Conservation (phyloP, 2,329 filamentous ascomycete species). For the Verticillium dahliae region DNA sequence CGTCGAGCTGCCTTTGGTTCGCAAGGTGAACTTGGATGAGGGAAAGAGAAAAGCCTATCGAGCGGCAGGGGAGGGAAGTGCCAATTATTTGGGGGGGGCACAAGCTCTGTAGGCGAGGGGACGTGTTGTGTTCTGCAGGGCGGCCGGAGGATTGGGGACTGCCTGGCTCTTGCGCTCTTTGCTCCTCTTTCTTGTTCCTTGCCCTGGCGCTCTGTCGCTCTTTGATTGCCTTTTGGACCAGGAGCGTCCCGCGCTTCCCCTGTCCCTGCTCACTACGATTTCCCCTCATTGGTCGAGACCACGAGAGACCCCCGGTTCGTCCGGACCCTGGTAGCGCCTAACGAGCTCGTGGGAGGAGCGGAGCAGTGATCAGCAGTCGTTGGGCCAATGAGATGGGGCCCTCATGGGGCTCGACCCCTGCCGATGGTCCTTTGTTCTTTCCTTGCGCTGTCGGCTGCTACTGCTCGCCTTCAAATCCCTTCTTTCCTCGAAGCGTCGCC, state of each 20-base stretch:
- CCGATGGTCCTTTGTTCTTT: background rate
- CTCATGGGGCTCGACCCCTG: background rate
- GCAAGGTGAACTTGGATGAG: background rate
- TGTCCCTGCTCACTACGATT: background rate
- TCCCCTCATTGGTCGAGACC: background rate
- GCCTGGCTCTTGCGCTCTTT: background rate
- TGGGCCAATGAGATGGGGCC: background rate
- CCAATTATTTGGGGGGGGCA: conserved; percentile 4
- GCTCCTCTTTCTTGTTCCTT: background rate
- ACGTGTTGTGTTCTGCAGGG: background rate
- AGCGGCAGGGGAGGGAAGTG: conserved; percentile 16
- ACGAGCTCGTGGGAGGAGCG: background rate
- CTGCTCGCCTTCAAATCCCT: background rate
- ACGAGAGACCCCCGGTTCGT: background rate
- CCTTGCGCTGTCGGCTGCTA: background rate
- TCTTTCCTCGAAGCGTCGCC: background rate
- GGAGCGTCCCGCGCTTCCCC: background rate
- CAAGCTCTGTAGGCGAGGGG: background rate
- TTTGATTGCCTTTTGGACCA: background rate
- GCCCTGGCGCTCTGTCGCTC: background rate
- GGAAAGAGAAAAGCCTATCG: conserved; percentile 14
- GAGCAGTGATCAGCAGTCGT: background rate
- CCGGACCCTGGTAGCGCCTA: background rate
- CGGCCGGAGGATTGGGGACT: background rate
- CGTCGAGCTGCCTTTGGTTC: background rate